These are phyloP conservation scores for Pichia sp. DNA, from an alignment of 1,139 yeast genomes.

Conservation along the genomic window DNA sequence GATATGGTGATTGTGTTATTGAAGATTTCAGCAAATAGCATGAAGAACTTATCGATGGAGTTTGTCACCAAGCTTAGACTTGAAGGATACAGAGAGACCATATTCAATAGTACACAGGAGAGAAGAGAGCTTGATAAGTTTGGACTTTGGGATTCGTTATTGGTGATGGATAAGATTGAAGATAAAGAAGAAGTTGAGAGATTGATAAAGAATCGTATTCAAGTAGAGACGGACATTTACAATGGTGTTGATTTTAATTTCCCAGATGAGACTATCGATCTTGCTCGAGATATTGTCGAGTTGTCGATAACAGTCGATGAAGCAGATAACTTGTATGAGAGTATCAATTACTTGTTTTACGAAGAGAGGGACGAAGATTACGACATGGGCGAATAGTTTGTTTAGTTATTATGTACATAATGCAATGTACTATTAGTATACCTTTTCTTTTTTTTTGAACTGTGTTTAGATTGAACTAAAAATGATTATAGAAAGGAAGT, in stretches of 20 bases:
- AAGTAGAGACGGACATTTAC: slow-evolving; percentile 25
- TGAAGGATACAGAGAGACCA: slow-evolving; percentile 9
- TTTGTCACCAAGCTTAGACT: slow-evolving; percentile 17
- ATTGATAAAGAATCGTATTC: slow-evolving; percentile 27
- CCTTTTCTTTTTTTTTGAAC: too few species aligned
- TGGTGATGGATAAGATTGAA: slow-evolving; percentile 2
- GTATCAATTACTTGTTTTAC: slow-evolving; percentile 56
- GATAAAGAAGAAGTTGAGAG: slow-evolving; percentile 2
- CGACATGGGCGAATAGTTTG: slow-evolving; percentile 1
- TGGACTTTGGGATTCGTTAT: slow-evolving; percentile 10
- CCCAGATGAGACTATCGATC: slow-evolving; percentile 56
- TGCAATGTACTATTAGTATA: too few species aligned
- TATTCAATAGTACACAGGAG: slow-evolving; percentile 22
- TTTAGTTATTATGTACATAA: background rate
- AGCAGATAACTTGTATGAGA: slow-evolving; percentile 65
- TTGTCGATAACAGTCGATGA: slow-evolving; percentile 68
- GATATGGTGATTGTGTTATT: slow-evolving; percentile 24
- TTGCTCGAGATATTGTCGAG: slow-evolving; percentile 67
- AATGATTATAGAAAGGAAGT: too few species aligned
- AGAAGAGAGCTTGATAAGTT: slow-evolving; percentile 15
- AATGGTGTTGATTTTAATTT: slow-evolving; percentile 60
- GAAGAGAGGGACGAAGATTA: slow-evolving; percentile 11
- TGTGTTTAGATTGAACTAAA: too few species aligned
- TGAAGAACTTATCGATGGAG: slow-evolving; percentile 21
- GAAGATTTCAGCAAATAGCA: slow-evolving; percentile 25